Evolutionary conservation across 768 basidiomycete genomes (phyloP).

Genomic region (Pluteus cervinus): DNA sequence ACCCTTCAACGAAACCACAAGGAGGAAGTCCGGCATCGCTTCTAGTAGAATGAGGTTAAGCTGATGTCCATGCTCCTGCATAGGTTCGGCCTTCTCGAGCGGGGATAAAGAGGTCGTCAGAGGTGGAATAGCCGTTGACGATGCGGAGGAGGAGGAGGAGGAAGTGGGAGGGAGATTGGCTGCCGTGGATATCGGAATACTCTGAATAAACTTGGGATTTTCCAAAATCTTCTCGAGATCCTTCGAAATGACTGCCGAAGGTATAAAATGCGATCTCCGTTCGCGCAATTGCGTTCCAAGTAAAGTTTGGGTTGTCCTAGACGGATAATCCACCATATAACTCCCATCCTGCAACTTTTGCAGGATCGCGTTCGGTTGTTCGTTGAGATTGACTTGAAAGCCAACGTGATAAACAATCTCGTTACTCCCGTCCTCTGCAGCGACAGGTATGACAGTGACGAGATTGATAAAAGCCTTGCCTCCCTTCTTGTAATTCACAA

Average conservation of each 20-base stretch:
- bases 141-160: slow-evolving; percentile 11
- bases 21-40: slow-evolving; percentile 71
- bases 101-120: too few relatives aligned
- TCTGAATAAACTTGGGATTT: slow-evolving; percentile 40
- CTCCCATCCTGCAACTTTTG: slow-evolving; percentile 74
- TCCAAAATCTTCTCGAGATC: slow-evolving; percentile 44
- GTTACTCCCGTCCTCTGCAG: slow-evolving; percentile 61
- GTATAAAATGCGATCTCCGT: slow-evolving; percentile 23
- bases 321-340: slow-evolving; percentile 61
- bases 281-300: slow-evolving; percentile 13
- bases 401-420: slow-evolving; percentile 87
- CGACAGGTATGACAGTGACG: slow-evolving; percentile 84
- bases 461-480: slow-evolving; percentile 88
- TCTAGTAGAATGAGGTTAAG: slow-evolving; percentile 60
- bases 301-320: background rate
- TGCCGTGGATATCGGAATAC: slow-evolving; percentile 39
- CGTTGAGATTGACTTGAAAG: slow-evolving; percentile 90
- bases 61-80: slow-evolving; percentile 32
- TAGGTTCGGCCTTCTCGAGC: slow-evolving; percentile 9
- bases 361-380: slow-evolving; percentile 80
- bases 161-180: slow-evolving; percentile 19
- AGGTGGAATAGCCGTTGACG: too few relatives aligned
- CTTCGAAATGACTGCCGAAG: slow-evolving; percentile 39
- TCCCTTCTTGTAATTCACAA: slow-evolving; percentile 86
- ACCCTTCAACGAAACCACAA: slow-evolving; percentile 90